Conservation (phyloP, 106 monocot genomes). For the Dendrobium chrysotoxum region DNA sequence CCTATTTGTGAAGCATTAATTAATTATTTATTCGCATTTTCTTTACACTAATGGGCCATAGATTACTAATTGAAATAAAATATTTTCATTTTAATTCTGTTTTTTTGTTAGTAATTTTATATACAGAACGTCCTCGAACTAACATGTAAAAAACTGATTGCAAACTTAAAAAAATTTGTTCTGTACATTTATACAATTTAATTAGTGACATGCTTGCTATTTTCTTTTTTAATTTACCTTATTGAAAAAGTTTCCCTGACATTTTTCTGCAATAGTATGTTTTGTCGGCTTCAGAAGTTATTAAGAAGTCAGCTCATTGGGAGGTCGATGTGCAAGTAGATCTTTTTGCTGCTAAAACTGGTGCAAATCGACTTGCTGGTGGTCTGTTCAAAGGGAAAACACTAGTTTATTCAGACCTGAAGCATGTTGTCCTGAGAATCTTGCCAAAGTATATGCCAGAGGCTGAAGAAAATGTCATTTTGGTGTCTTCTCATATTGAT, state of each 20-base stretch:
- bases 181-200: neutral
- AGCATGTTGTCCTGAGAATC: slow-evolving; percentile 89
- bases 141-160: neutral
- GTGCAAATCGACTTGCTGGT: slow-evolving; percentile 51
- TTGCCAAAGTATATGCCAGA: slow-evolving; percentile 81
- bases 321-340: slow-evolving; percentile 96
- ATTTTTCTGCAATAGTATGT: slow-evolving; percentile 68
- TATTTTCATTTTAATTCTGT: neutral
- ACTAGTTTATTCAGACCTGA: slow-evolving; percentile 82
- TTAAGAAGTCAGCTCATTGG: slow-evolving; percentile 94
- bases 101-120: neutral
- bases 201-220: neutral
- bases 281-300: slow-evolving; percentile 55
- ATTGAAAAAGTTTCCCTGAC: slow-evolving; percentile 14
- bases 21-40: neutral
- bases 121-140: neutral
- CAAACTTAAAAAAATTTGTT: neutral
- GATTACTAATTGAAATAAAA: neutral
- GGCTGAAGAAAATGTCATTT: slow-evolving; percentile 67
- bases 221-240: neutral
- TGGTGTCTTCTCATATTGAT: slow-evolving; percentile 98
- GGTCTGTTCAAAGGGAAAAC: slow-evolving; percentile 94
- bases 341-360: slow-evolving; percentile 59
- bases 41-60: neutral
- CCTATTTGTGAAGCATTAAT: neutral